A percentile compares a stretch with the other conserved stretches of the same genome.
Conservation (phyloP, 2,329 filamentous ascomycete genomes). For the Ceratocystis papillata region DNA sequence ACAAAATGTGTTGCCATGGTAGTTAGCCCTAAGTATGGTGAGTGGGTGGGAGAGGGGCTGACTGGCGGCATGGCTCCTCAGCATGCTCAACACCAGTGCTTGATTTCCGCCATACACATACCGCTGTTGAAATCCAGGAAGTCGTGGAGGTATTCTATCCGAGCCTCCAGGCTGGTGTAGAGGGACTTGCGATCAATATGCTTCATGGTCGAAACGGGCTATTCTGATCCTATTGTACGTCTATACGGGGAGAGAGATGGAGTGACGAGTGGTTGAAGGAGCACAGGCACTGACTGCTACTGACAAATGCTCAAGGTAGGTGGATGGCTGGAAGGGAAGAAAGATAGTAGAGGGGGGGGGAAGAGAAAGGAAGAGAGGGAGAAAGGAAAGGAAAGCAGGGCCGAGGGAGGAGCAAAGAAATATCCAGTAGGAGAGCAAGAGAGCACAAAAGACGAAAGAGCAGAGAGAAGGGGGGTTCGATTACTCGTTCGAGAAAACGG, state of each 20-base stretch:
- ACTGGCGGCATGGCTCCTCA: background rate
- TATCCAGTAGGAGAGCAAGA: background rate
- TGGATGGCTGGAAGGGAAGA: background rate
- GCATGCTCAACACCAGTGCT: background rate
- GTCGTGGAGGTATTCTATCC: constrained; percentile 61
- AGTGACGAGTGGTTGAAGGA: background rate
- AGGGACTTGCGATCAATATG: constrained; percentile 61
- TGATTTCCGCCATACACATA: constrained; percentile 34
- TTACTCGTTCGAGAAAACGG: background rate
- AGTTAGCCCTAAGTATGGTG: background rate
- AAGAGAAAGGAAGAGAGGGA: constrained; percentile 6
- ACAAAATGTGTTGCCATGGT: background rate
- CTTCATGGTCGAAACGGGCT: constrained; percentile 33
- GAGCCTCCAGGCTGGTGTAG: constrained; percentile 58
- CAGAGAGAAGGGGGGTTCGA: background rate
- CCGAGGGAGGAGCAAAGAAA: background rate
- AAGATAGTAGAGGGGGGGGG: background rate
- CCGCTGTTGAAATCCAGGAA: constrained; percentile 65
- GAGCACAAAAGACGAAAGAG: background rate
- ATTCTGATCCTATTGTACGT: background rate
- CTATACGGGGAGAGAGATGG: background rate
- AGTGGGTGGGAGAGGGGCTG: background rate
- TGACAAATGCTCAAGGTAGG: background rate
- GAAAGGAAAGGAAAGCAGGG: background rate
- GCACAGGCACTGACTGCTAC: background rate